Evolutionary conservation across 1,284 basidiomycete genomes (phyloP), one percentile per base, ranked within the genome.

Genomic region (Boletus semigastroideus): DNA sequence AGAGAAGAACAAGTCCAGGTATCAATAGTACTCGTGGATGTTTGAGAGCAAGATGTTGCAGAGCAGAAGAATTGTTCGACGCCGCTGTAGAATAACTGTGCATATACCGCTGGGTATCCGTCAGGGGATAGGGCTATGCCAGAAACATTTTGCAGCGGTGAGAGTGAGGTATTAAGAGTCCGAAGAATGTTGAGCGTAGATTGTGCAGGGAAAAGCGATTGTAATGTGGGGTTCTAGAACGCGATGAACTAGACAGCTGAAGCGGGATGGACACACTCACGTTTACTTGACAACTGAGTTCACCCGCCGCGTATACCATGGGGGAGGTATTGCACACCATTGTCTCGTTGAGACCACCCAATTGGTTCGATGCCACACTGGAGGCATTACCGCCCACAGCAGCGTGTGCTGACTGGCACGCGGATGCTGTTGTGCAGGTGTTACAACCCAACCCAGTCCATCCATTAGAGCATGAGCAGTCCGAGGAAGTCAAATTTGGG

Each of bases 41-140:
- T 73, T 68, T 94, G 92, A 0, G 68, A 72, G 70, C 94, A 96
- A 5, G 76, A 74, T 55, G 81, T 74, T 0, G 90, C 90, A 16
- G 72, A 58, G 65, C 93, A 96, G 66, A 80, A 90, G 72, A 95
- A 95, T 63, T 90, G 88, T 65, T 93, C 91, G 19, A 86, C 81
- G 6, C 88, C 88, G n/a, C 79, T 76, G 69, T 94, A 94, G 72
- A 90, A 87, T 2, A 95, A 72, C 62, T 94, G 90, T 0, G 88
- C 88, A 58, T 78, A 86, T 10, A 80, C 73, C 5, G 80, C 76
- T 7, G 81, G 79, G 27, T 77, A 72, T 12, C 86, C 86, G 54
- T 85, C 83, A 2, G 80, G 75, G 2, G 87, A 86, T 13, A 77
- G 62, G 30, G 53, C 16, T 0, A 45, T 59, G 20, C 60, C 68